Conservation (phyloP, 202 grass and related monocot species). For the Setaria italica region DNA sequence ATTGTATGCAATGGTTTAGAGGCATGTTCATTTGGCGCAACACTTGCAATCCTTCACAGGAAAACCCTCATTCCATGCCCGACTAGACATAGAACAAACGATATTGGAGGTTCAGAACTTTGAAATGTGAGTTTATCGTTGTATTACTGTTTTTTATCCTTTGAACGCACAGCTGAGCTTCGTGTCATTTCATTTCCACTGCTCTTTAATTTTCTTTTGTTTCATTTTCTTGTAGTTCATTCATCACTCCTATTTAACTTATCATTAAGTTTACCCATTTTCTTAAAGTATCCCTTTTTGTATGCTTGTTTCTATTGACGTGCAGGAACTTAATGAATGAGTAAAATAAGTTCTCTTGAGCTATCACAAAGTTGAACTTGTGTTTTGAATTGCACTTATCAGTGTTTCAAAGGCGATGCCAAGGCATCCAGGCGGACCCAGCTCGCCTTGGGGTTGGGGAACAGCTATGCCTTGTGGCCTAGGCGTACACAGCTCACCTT, state of each 20-base stretch:
- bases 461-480: no score
- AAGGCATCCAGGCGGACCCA: no score
- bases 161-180: not conserved
- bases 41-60: slow-evolving; percentile 97
- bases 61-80: slow-evolving; percentile 91
- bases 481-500: no score
- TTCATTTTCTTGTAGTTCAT: slow-evolving; percentile 23
- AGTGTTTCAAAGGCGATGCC: no score
- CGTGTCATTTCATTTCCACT: not conserved
- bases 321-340: no score
- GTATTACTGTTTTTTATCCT: slow-evolving; percentile 16
- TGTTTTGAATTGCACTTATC: not conserved
- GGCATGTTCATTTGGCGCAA: slow-evolving; percentile 95
- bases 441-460: no score
- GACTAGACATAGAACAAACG: slow-evolving; percentile 89
- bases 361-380: not conserved
- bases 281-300: not conserved
- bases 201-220: slow-evolving; percentile 18
- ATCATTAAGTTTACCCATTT: slow-evolving; percentile 18
- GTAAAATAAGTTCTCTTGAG: no score
- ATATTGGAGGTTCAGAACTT: slow-evolving; percentile 90
- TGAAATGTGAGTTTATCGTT: slow-evolving; percentile 73
- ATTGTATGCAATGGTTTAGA: slow-evolving; percentile 56
- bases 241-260: slow-evolving; percentile 2
- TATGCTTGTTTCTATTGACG: no score